These are phyloP conservation scores for Trichosporon asahii DNA, from an alignment of 1,284 basidiomycete genomes.

Conservation along the genomic window DNA sequence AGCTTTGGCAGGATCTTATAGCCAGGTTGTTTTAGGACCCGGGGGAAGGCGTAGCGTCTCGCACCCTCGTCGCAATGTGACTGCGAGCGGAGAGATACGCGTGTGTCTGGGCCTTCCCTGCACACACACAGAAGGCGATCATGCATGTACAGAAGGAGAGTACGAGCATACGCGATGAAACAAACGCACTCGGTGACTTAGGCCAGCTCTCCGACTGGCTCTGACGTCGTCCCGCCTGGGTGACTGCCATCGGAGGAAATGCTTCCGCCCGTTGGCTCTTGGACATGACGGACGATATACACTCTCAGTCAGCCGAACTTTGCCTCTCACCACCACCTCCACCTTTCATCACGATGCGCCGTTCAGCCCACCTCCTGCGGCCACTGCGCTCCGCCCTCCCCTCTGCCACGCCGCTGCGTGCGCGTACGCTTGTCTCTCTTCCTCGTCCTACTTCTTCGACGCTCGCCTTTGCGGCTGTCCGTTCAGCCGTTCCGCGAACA, in stretches of 20 bases:
- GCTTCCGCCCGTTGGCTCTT: background rate
- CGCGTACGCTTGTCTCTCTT: background rate
- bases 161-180: background rate
- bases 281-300: background rate
- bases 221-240: background rate
- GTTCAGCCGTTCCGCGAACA: background rate
- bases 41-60: background rate
- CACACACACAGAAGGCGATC: background rate
- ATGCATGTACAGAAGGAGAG: background rate
- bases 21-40: background rate
- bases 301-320: background rate
- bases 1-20: background rate
- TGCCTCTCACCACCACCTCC: background rate
- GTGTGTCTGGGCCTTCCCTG: background rate
- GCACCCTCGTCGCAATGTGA: background rate
- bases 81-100: background rate
- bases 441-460: no score
- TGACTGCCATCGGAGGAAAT: constrained; percentile 2
- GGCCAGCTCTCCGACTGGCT: background rate
- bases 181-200: background rate
- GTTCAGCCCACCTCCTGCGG: background rate
- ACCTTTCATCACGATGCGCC: background rate
- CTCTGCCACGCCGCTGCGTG: no score
- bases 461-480: background rate
- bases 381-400: background rate